Evolutionary conservation across 345 rosid species (phyloP).

Genomic region (Hibiscus mutabilis): DNA sequence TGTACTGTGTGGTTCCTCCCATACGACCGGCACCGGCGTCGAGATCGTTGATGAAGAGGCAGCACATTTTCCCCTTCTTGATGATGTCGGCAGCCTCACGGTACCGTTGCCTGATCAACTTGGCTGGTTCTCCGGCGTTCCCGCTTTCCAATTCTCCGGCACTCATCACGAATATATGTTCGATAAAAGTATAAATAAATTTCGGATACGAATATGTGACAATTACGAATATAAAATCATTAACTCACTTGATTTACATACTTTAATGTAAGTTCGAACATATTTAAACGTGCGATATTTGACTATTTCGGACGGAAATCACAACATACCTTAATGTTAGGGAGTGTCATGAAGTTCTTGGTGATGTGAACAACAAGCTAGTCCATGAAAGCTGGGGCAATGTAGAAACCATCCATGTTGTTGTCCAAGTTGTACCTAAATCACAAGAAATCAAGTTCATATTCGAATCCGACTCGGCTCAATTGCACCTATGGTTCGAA

Average conservation of each 20-base stretch:
- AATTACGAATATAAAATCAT: too few species aligned
- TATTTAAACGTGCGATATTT: too few species aligned
- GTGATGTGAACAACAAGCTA: slow-evolving; percentile 86
- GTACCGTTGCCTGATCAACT: slow-evolving; percentile 92
- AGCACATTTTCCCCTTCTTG: slow-evolving; percentile 92
- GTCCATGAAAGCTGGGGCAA: slow-evolving; percentile 99
- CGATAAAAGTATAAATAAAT: too few species aligned
- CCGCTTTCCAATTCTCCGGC: slow-evolving; percentile 99
- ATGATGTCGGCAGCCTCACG: slow-evolving; percentile 93
- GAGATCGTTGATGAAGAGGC: slow-evolving; percentile 93
- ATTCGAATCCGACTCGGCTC: too few species aligned
- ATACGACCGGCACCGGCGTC: slow-evolving; percentile 95
- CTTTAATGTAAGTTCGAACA: too few species aligned
- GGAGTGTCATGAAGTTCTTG: slow-evolving; percentile 91
- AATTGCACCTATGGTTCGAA: too few species aligned
- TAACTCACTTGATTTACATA: slow-evolving; percentile 62
- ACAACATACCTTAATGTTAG: slow-evolving; percentile 76
- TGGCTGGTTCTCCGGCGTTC: slow-evolving; percentile 90
- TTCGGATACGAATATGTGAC: too few species aligned
- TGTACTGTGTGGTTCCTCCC: slow-evolving; percentile 96
- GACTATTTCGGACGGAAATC: too few species aligned
- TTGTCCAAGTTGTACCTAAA: slow-evolving; percentile 73
- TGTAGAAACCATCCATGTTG: slow-evolving; percentile 73
- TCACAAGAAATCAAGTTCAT: not conserved
- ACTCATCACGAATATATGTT: slow-evolving; percentile 52